These are phyloP conservation scores for Auriculariales sp. DNA, from an alignment of 768 basidiomycete genomes.

Conservation along the genomic window DNA sequence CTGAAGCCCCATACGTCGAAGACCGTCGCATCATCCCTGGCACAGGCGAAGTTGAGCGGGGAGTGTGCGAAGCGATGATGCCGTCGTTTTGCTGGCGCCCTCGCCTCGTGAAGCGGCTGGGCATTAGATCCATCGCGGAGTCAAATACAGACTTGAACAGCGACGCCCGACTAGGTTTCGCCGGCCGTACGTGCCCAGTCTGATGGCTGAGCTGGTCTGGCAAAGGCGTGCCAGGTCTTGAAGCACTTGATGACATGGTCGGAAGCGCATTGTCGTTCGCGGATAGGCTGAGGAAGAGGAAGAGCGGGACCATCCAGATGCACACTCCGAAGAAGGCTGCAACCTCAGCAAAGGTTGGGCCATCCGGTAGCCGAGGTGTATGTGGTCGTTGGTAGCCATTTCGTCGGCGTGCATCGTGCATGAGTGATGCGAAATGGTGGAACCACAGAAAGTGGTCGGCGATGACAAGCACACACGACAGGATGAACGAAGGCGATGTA, in stretches of 20 bases:
- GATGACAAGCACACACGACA: constrained; percentile 75
- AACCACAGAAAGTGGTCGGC: constrained; percentile 94
- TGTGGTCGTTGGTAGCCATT: constrained; percentile 26
- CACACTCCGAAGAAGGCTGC: constrained; percentile 74
- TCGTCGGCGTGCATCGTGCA: constrained; percentile 44
- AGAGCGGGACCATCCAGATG: constrained; percentile 83
- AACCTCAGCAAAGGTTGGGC: constrained; percentile 47
- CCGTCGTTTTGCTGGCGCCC: background rate
- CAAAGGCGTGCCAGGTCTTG: constrained; percentile 11
- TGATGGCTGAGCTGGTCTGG: constrained; percentile 16
- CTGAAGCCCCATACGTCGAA: background rate
- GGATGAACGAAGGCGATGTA: constrained; percentile 68
- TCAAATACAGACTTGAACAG: constrained; percentile 11
- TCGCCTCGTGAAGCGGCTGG: background rate
- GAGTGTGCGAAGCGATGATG: background rate
- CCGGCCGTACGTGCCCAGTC: constrained; percentile 35
- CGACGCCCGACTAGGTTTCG: constrained; percentile 26
- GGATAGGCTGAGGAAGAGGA: constrained; percentile 87
- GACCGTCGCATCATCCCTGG: background rate
- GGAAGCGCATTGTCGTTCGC: constrained; percentile 96
- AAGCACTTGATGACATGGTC: constrained; percentile 33
- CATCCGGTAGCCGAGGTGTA: constrained; percentile 14
- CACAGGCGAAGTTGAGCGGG: background rate
- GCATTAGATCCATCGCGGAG: background rate
- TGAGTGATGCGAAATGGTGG: constrained; percentile 72